Conservation (phyloP, 1,284 basidiomycete genomes). For the Cryptococcus jaspeensis region DNA sequence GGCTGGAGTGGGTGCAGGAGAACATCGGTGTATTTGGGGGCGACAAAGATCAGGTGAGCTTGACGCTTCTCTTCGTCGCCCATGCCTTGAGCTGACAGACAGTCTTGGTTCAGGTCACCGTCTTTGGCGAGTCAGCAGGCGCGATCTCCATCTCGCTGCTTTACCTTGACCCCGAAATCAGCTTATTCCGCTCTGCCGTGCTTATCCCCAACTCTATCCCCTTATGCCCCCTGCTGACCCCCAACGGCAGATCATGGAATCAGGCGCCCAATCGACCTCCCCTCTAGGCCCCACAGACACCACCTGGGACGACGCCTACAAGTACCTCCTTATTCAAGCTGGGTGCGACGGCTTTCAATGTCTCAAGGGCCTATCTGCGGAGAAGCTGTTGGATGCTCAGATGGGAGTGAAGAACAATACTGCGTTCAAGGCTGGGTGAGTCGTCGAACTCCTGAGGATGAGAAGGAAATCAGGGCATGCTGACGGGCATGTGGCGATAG, state of each 20-base stretch:
- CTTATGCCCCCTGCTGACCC: constrained; percentile 10
- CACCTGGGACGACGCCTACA: constrained; percentile 37
- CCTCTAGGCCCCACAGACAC: constrained; percentile 27
- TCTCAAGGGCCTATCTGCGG: constrained; percentile 32
- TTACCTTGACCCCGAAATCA: constrained; percentile 36
- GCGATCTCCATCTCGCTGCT: constrained; percentile 41
- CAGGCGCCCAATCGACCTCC: constrained; percentile 39
- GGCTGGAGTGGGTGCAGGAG: constrained; percentile 55
- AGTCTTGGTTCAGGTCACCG: constrained; percentile 28
- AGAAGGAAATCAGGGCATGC: background rate
- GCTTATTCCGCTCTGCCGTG: constrained; percentile 21
- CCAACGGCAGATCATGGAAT: constrained; percentile 47
- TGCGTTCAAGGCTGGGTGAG: constrained; percentile 14
- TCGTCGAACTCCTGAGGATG: background rate
- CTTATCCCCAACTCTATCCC: constrained; percentile 8
- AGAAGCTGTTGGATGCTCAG: constrained; percentile 31
- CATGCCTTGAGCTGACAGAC: too few relatives aligned
- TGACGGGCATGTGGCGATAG: background rate
- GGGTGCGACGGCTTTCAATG: constrained; percentile 28
- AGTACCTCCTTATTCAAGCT: constrained; percentile 23
- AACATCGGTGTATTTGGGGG: constrained; percentile 56
- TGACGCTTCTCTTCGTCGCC: background rate
- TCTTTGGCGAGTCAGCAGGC: constrained; percentile 49
- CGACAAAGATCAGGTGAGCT: constrained; percentile 46
- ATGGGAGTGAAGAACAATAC: constrained; percentile 9